A percentile compares a stretch with the other conserved stretches of the same genome.
phyloP scores from a whole-genome alignment of 2,329 filamentous ascomycete species.

The Arthrobotrys megalospora region DNA sequence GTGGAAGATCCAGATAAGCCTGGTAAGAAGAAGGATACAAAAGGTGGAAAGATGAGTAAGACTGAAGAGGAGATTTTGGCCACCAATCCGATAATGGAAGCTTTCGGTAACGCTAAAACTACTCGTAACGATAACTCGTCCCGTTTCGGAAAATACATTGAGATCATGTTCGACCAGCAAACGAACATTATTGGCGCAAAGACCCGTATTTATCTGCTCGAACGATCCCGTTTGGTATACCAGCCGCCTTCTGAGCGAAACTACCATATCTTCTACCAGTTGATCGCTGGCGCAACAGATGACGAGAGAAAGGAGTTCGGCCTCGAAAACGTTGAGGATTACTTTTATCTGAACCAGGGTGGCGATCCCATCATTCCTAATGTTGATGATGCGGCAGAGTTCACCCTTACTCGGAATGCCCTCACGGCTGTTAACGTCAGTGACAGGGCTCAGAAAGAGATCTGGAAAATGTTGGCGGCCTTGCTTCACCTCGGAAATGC shows the following conservation, averaged over 20 bases:
- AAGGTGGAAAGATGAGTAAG: constrained; percentile 91
- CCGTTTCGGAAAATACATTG: constrained; percentile 98
- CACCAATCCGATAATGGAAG: constrained; percentile 99
- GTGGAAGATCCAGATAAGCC: constrained; percentile 93
- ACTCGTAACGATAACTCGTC: constrained; percentile 99
- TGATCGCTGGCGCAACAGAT: constrained; percentile 91
- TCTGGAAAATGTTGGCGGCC: constrained; percentile 91
- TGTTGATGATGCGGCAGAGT: constrained; percentile 95
- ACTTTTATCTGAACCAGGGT: constrained; percentile 96
- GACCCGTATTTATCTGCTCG: constrained; percentile 94
- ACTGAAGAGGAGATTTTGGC: constrained; percentile 98
- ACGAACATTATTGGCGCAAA: constrained; percentile 98
- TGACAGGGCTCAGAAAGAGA: constrained; percentile 80
- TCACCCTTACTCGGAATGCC: constrained; percentile 87
- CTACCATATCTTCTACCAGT: constrained; percentile 99
- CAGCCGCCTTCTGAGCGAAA: constrained; percentile 98
- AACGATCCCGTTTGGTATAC: constrained; percentile 95
- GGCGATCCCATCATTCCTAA: constrained; percentile 91
- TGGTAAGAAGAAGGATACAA: constrained; percentile 76
- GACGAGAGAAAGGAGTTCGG: constrained; percentile 84
- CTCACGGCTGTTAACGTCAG: constrained; percentile 88
- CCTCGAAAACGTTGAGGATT: constrained; percentile 87
- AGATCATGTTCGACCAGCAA: constrained; percentile 97
- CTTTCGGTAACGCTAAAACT: constrained; percentile 99
- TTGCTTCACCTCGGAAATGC: constrained; percentile 95